Conservation (phyloP, 2,329 filamentous ascomycete genomes). For the Penicillium sp. region DNA sequence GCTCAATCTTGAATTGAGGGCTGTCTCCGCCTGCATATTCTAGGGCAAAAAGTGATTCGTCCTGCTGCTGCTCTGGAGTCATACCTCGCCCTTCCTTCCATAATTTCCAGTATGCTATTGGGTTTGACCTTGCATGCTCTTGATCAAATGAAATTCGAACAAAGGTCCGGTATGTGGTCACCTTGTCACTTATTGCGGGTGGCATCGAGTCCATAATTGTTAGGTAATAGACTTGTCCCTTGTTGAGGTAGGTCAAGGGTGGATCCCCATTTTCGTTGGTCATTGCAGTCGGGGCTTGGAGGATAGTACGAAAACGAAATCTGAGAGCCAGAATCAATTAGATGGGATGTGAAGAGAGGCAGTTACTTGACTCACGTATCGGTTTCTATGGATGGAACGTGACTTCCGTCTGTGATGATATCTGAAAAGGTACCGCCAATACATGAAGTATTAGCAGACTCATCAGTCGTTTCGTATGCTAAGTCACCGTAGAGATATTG, state of each 20-base stretch:
- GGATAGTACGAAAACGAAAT: neutral
- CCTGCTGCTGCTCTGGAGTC: neutral
- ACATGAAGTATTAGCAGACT: neutral
- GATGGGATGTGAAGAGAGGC: neutral
- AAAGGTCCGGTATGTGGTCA: neutral
- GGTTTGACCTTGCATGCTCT: neutral
- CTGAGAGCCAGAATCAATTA: neutral
- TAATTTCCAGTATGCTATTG: neutral
- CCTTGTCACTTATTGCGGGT: neutral
- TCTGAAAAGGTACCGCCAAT: neutral
- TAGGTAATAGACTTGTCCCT: neutral
- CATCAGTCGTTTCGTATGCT: neutral
- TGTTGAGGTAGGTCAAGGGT: neutral
- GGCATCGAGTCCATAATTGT: neutral
- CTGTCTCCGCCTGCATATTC: conserved; percentile 76
- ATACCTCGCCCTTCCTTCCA: neutral
- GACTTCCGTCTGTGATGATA: neutral
- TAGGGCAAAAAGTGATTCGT: conserved; percentile 56
- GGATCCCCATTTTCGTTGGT: neutral
- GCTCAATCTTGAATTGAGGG: conserved; percentile 65
- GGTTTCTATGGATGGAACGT: neutral
- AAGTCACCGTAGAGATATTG: neutral
- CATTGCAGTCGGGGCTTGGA: neutral
- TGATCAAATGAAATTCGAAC: neutral
- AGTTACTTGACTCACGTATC: neutral